Percentiles rank a stretch among this genome's conserved stretches.
Evolutionary conservation across 371 early-diverging fungal genomes (phyloP).

Genomic region (Lichtheimia ramosa): DNA sequence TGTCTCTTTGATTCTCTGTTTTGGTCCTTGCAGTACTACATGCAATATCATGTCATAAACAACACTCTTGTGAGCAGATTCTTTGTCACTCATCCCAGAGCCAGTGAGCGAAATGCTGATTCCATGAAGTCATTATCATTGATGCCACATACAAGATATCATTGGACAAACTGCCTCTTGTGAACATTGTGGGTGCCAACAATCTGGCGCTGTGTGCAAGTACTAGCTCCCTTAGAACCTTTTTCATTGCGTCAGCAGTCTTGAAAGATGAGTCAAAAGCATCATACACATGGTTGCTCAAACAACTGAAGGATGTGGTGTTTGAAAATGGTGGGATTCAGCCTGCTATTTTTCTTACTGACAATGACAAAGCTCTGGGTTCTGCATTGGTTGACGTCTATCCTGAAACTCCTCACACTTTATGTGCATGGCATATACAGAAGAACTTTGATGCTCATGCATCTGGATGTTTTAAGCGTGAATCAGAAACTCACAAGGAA

Average conservation of each 20-base stretch:
- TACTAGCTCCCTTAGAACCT: not conserved
- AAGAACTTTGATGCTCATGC: not conserved
- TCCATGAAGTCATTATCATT: constrained; percentile 22
- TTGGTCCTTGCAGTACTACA: too few species aligned
- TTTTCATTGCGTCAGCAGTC: not conserved
- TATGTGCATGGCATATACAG: constrained; percentile 5
- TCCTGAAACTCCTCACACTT: not conserved
- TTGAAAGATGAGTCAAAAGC: not conserved
- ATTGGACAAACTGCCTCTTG: constrained; percentile 57
- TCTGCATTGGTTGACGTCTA: not conserved
- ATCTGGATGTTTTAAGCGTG: too few species aligned
- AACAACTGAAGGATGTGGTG: not conserved
- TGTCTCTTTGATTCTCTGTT: too few species aligned
- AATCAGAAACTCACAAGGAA: too few species aligned
- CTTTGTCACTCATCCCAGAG: not conserved
- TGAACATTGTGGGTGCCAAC: constrained; percentile 59
- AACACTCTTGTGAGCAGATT: too few species aligned
- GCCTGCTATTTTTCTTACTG: not conserved
- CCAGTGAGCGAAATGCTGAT: not conserved
- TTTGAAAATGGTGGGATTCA: not conserved
- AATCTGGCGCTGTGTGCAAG: constrained; percentile 18
- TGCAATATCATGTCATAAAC: too few species aligned
- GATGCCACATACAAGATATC: constrained; percentile 40
- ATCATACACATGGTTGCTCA: constrained; percentile 5
- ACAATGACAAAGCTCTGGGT: constrained; percentile 1